These are phyloP conservation scores for Caloboletus firmus DNA, from an alignment of 1,284 basidiomycete genomes.

Conservation along the genomic window DNA sequence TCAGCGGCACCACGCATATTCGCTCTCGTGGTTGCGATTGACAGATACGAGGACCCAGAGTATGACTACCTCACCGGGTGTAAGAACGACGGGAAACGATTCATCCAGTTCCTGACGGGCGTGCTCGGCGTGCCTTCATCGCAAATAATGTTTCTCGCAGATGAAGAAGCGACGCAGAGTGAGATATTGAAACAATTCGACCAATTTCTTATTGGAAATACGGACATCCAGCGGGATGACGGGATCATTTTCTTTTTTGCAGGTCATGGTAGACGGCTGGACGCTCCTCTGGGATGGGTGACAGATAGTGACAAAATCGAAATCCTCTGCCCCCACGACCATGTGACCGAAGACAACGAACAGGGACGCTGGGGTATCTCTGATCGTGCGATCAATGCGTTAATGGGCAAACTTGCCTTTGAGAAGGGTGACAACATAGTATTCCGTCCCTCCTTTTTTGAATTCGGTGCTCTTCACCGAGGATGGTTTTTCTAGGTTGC, in stretches of 20 bases:
- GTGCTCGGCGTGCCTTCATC: constrained; percentile 53
- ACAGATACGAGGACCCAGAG: constrained; percentile 46
- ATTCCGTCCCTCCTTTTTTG: background rate
- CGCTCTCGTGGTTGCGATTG: constrained; percentile 59
- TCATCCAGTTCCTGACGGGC: constrained; percentile 51
- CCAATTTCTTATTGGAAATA: constrained; percentile 56
- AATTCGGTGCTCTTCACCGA: background rate
- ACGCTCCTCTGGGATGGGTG: constrained; percentile 55
- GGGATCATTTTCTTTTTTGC: constrained; percentile 66
- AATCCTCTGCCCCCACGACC: constrained; percentile 56
- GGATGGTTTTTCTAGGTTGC: constrained; percentile 3
- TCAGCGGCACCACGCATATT: constrained; percentile 39
- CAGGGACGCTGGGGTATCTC: constrained; percentile 38
- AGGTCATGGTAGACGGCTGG: constrained; percentile 55
- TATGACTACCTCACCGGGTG: constrained; percentile 56
- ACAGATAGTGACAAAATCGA: constrained; percentile 45
- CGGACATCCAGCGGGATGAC: constrained; percentile 52
- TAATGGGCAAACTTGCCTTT: constrained; percentile 48
- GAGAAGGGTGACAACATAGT: constrained; percentile 61
- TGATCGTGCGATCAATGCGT: constrained; percentile 54
- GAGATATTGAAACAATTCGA: constrained; percentile 47
- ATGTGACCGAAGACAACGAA: constrained; percentile 38
- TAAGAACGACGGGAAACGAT: constrained; percentile 52
- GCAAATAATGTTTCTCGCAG: constrained; percentile 51
- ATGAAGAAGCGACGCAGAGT: constrained; percentile 53